Evolutionary conservation across 1,284 basidiomycete genomes (phyloP).

Genomic region (Microbotryum intermedium): DNA sequence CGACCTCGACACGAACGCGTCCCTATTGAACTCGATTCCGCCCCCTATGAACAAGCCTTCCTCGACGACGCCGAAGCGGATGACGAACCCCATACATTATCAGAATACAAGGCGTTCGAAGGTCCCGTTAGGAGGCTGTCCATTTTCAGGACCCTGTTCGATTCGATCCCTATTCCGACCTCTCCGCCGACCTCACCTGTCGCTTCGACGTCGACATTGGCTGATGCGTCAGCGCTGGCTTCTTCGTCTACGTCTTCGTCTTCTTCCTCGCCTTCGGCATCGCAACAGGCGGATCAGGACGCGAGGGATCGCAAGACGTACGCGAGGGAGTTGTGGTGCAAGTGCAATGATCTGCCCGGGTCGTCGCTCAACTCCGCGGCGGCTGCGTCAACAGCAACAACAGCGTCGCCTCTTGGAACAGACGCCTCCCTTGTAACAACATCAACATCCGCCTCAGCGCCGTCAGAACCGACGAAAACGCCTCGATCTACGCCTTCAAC

Average conservation of each 20-base stretch:
- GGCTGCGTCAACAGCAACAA: background rate
- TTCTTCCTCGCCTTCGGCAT: background rate
- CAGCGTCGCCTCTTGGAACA: too few species aligned
- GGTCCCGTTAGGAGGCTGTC: constrained; percentile 36
- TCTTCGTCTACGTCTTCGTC: background rate
- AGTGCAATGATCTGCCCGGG: constrained; percentile 14
- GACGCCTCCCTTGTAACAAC: background rate
- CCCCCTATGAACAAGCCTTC: background rate
- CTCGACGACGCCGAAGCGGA: background rate
- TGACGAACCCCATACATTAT: constrained; percentile 30
- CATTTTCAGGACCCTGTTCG: constrained; percentile 40
- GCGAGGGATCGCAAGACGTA: constrained; percentile 20
- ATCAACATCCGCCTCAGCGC: too few species aligned
- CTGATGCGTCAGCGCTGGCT: too few species aligned
- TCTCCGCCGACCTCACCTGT: too few species aligned
- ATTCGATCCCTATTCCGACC: constrained; percentile 34
- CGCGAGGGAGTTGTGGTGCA: constrained; percentile 24
- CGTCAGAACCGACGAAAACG: background rate
- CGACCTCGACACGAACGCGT: background rate
- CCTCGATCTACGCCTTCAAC: background rate
- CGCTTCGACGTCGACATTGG: too few species aligned
- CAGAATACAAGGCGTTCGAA: constrained; percentile 39
- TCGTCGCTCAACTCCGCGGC: background rate
- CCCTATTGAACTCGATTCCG: background rate
- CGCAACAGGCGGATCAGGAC: background rate